Conservation (phyloP, 148 eudicot genomes). For the Amaranthus hypochondriacus region DNA sequence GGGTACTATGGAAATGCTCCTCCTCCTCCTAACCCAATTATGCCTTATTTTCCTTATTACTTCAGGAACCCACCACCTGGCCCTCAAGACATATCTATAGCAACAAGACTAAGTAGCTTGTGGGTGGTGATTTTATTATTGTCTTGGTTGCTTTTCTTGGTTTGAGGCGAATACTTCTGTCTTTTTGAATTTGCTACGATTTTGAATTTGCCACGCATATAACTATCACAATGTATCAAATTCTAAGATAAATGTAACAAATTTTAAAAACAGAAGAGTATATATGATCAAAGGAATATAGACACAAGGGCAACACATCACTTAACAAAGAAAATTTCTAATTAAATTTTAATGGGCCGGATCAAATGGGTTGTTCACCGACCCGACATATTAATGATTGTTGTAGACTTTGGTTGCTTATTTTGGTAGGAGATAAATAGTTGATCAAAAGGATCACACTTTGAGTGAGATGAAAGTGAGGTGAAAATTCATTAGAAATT, state of each 20-base stretch:
- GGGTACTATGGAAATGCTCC: slow-evolving; percentile 27
- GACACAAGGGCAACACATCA: too few relatives aligned
- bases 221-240: too few relatives aligned
- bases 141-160: slow-evolving; percentile 12
- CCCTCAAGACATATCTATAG: slow-evolving; percentile 10
- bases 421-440: background rate
- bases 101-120: slow-evolving; percentile 15
- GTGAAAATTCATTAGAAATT: background rate
- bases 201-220: too few relatives aligned
- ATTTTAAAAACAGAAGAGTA: too few relatives aligned
- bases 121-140: background rate
- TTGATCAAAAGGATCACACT: background rate
- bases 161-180: background rate
- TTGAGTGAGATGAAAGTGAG: background rate
- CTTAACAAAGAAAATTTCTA: too few relatives aligned
- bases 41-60: slow-evolving; percentile 28
- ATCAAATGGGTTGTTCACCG: too few relatives aligned
- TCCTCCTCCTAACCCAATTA: slow-evolving; percentile 33
- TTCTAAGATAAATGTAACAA: too few relatives aligned
- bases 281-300: too few relatives aligned
- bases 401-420: too few relatives aligned
- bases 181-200: too few relatives aligned
- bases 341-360: too few relatives aligned
- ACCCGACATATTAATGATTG: too few relatives aligned
- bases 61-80: slow-evolving; percentile 23